A percentile compares a stretch with the other conserved stretches of the same genome.
Conservation (phyloP, 441 rosid species). For the Bruguiera hainesii region DNA sequence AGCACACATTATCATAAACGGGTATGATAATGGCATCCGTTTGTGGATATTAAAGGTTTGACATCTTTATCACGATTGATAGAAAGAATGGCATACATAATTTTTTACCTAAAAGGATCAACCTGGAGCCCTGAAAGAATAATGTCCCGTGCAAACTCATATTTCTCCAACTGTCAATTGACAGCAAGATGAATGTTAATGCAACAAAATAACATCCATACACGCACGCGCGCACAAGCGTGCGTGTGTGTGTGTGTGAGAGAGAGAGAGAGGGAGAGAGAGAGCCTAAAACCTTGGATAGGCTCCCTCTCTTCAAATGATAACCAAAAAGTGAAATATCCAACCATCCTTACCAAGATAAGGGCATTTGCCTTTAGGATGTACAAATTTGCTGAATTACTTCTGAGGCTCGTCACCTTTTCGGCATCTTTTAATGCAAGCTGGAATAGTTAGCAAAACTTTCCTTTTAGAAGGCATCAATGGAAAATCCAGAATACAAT, state of each 20-base stretch:
- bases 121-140: conserved; percentile 85
- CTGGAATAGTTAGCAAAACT: conserved; percentile 39
- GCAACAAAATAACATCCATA: background rate
- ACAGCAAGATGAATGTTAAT: conserved; percentile 7
- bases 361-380: conserved; percentile 67
- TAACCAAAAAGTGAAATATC: conserved; percentile 5
- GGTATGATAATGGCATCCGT: conserved; percentile 19
- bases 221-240: background rate
- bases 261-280: conserved; percentile 10
- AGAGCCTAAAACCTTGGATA: conserved; percentile 4
- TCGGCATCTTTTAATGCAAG: conserved; percentile 96
- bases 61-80: too few relatives aligned
- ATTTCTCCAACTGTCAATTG: conserved; percentile 73
- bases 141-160: conserved; percentile 69
- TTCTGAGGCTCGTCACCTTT: conserved; percentile 54
- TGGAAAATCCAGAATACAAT: conserved; percentile 3
- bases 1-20: conserved; percentile 7
- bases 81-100: too few relatives aligned
- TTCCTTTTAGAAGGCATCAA: conserved; percentile 13
- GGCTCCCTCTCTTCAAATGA: background rate
- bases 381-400: conserved; percentile 53
- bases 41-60: too few relatives aligned
- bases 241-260: background rate
- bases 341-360: conserved; percentile 51
- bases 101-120: conserved; percentile 76